Conservation (phyloP, 805 yeast species). For the Metschnikowia reukaufii region DNA sequence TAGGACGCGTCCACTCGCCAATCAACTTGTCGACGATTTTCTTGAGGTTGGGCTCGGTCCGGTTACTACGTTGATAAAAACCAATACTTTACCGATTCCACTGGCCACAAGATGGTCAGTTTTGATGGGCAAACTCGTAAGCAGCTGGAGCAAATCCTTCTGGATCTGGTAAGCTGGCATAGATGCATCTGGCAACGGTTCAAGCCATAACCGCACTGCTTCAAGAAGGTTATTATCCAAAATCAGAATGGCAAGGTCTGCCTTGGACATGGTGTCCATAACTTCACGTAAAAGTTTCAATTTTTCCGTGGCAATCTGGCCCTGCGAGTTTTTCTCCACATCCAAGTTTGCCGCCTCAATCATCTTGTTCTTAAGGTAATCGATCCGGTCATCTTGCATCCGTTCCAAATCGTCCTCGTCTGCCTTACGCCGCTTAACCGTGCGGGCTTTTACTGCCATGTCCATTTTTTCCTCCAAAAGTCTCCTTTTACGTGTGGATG, state of each 20-base stretch:
- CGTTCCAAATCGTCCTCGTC: conserved; percentile 94
- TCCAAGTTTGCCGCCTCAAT: conserved; percentile 80
- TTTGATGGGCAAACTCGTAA: conserved; percentile 82
- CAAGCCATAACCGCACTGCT: conserved; percentile 94
- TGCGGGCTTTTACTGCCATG: conserved; percentile 64
- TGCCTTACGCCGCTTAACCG: conserved; percentile 61
- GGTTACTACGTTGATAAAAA: conserved; percentile 87
- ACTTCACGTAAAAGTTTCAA: conserved; percentile 80
- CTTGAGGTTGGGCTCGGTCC: conserved; percentile 84
- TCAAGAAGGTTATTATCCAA: conserved; percentile 91
- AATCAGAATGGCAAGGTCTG: conserved; percentile 85
- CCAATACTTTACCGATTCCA: conserved; percentile 88
- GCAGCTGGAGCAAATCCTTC: conserved; percentile 74
- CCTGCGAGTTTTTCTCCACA: conserved; percentile 57
- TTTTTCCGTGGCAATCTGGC: conserved; percentile 72
- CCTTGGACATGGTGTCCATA: conserved; percentile 69
- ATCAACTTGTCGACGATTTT: conserved; percentile 86
- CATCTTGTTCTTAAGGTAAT: conserved; percentile 83
- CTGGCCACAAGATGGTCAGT: conserved; percentile 93
- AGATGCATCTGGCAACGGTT: conserved; percentile 96
- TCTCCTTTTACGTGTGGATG: conserved; percentile 55
- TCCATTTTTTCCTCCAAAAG: conserved; percentile 81
- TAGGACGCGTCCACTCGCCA: conserved; percentile 98
- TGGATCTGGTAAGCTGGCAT: conserved; percentile 97
- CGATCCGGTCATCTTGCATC: conserved; percentile 89